Conservation (phyloP, 164 flowering plant genomes). For the Kingdonia uniflora region DNA sequence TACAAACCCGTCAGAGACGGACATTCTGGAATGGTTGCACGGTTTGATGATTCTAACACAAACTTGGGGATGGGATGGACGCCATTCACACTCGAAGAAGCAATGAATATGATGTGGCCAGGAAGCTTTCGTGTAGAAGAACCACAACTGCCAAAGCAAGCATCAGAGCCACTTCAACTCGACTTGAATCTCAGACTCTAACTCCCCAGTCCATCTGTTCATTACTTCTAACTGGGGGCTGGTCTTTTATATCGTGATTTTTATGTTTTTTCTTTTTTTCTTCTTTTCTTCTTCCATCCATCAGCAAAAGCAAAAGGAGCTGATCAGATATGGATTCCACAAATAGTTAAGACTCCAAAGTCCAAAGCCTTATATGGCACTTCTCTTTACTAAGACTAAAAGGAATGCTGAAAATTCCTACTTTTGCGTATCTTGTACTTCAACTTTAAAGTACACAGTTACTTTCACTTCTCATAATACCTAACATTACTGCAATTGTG, state of each 20-base stretch:
- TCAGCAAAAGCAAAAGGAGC: slow-evolving; percentile 7
- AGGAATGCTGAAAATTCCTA: slow-evolving; percentile 1
- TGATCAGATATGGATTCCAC: slow-evolving; percentile 7
- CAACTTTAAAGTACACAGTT: too few species aligned
- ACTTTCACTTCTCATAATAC: too few species aligned
- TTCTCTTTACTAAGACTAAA: slow-evolving; percentile 4
- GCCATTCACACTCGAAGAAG: slow-evolving; percentile 27
- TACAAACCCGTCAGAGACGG: slow-evolving; percentile 40
- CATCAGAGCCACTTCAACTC: slow-evolving; percentile 24
- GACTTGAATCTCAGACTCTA: slow-evolving; percentile 55
- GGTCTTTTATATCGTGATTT: slow-evolving; percentile 5
- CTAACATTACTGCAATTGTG: too few species aligned
- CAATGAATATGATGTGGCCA: slow-evolving; percentile 46
- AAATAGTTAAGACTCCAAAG: neutral
- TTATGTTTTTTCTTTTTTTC: slow-evolving; percentile 8
- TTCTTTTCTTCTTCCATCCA: neutral
- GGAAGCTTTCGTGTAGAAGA: slow-evolving; percentile 56
- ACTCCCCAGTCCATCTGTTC: slow-evolving; percentile 10
- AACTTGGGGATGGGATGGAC: slow-evolving; percentile 24
- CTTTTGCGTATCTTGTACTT: too few species aligned
- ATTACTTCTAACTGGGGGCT: neutral
- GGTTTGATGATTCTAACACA: slow-evolving; percentile 22
- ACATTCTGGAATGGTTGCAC: slow-evolving; percentile 20
- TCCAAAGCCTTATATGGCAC: neutral
- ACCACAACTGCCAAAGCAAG: slow-evolving; percentile 21